These are phyloP conservation scores for Tetraselmis striata DNA, from an alignment of 139 green algal species.

Conservation along the genomic window DNA sequence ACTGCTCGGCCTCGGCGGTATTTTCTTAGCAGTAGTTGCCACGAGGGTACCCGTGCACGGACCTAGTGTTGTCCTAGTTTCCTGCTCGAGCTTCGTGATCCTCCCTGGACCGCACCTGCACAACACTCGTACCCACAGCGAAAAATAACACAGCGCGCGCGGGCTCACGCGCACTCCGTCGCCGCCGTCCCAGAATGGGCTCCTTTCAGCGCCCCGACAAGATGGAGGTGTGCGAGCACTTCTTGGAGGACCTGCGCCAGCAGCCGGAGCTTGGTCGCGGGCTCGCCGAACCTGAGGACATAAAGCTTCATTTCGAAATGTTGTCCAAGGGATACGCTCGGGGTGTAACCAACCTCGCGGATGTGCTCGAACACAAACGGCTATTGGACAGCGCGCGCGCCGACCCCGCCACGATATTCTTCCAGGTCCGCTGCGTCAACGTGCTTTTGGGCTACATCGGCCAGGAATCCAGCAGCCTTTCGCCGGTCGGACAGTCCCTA, in stretches of 20 bases:
- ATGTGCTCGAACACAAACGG: conserved; percentile 87
- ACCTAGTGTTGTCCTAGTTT: too few species aligned
- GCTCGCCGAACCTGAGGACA: conserved; percentile 46
- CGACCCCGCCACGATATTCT: conserved; percentile 72
- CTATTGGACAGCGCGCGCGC: conserved; percentile 77
- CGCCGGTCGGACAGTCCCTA: not conserved
- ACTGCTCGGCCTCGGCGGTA: too few species aligned
- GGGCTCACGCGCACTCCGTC: too few species aligned
- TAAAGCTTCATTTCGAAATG: conserved; percentile 73
- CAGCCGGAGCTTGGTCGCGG: conserved; percentile 53
- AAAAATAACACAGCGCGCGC: too few species aligned
- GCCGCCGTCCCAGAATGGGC: not conserved
- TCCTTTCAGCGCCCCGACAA: conserved; percentile 36
- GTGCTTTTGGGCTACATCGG: conserved; percentile 28
- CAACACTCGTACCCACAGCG: too few species aligned
- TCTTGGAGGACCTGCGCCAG: conserved; percentile 51
- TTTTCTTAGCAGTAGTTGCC: too few species aligned
- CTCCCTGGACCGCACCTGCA: too few species aligned
- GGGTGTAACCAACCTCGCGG: conserved; percentile 81
- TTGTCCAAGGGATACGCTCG: conserved; percentile 79
- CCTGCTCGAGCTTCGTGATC: too few species aligned
- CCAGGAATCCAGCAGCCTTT: not conserved
- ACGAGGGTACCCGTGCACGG: too few species aligned
- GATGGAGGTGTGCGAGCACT: conserved; percentile 51
- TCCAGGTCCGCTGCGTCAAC: conserved; percentile 79